These are phyloP conservation scores for Candida frijolesensis DNA, from an alignment of 1,139 yeast genomes.

Conservation along the genomic window DNA sequence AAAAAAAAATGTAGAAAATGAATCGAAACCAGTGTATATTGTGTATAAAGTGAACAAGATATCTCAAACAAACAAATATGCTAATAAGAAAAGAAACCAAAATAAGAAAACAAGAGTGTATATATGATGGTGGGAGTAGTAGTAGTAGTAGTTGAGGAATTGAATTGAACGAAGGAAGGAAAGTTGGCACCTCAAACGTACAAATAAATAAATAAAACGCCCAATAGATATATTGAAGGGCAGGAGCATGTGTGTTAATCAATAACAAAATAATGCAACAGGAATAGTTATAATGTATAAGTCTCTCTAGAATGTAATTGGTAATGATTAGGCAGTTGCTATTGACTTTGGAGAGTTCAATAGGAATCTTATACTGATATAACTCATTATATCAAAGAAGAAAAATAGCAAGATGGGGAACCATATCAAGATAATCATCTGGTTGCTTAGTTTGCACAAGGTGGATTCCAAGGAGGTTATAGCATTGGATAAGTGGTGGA, in stretches of 20 bases:
- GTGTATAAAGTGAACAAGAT: not conserved
- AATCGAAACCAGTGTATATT: conserved; percentile 1
- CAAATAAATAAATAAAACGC: not conserved
- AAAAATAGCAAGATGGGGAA: conserved; percentile 11
- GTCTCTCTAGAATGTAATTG: not conserved
- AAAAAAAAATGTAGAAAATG: not conserved
- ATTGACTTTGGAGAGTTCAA: not conserved
- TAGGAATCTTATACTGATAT: conserved; percentile 3
- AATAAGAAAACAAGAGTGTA: not conserved
- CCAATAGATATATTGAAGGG: too few species aligned
- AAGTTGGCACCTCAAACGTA: not conserved
- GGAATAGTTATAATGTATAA: not conserved
- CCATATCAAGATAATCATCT: conserved; percentile 8
- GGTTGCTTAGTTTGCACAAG: conserved; percentile 5
- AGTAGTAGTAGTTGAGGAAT: not conserved
- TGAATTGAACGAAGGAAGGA: not conserved
- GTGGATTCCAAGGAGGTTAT: conserved; percentile 6
- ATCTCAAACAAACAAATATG: not conserved
- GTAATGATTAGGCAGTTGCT: not conserved
- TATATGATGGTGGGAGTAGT: not conserved
- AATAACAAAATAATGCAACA: not conserved
- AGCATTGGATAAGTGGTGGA: conserved; percentile 1
- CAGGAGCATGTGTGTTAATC: not conserved
- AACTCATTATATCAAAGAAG: conserved; percentile 8
- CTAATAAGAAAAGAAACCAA: not conserved